Evolutionary conservation across 1,139 yeast genomes (phyloP), one percentile per base, ranked within the genome.

Genomic region (Protomyces arabidopsidicola): DNA sequence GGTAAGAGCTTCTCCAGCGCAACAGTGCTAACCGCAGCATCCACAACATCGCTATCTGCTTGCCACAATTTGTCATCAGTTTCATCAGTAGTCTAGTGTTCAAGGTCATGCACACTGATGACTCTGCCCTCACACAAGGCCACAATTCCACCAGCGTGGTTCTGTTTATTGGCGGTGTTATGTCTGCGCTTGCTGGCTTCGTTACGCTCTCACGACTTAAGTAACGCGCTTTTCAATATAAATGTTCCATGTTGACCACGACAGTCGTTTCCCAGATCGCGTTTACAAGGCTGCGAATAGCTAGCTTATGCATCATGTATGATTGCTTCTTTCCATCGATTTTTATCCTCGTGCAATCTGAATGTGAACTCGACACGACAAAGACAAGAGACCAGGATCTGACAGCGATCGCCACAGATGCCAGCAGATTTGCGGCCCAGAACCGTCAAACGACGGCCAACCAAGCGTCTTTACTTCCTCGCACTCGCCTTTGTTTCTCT

Each of bases 1-100:
- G 24, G 66, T 73, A 52, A 72, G 72, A 24, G 71, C 77, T 45
- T 27, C 51, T 0, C 79, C 79, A 1, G 72, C 75, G 2, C 74
- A 74, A 60, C 70, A 76, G 14, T 79, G 42, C 42, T 38, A 10
- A 38, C 24, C 4, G 10, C 22, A 42, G 79, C 5, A 71, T 77
- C 34, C 79, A 75, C 70, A 77, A 77, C 63, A 75, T 75, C 10
- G 76, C 79, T 3, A 70, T 77, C 53, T 75, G 78, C 2, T 66
- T 76, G 8, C 79, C 79, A 2, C 79, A 77, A 67, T 71, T 77
- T 42, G 68, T 77, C 1, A 75, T 78, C 6, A 76, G 79, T 0
- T 71, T 77, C 59, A 72, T 75, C n/a, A 75, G 78, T 5, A 76
- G 73, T 64, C 64, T 76, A 6, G 71, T 77, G 1, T 77, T 76